phyloP scores from a whole-genome alignment of 2,329 filamentous ascomycete genomes.

The Calonectria multiphialidica region DNA sequence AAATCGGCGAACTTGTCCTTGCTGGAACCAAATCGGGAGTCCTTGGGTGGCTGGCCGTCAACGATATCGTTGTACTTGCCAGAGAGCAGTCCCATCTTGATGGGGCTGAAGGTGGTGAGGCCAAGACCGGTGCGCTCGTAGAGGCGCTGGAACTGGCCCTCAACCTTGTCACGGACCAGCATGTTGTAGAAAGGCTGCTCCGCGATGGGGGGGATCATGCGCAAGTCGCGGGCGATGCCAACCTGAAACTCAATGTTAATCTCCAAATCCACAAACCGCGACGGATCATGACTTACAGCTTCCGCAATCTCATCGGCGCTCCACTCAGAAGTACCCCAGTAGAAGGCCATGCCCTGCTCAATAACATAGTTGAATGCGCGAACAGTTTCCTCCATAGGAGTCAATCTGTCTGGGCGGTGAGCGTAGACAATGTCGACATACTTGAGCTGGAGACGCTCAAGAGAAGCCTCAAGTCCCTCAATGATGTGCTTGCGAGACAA shows the following conservation, averaged over 20 bases:
- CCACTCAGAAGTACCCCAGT: slow-evolving; percentile 76
- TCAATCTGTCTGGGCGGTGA: slow-evolving; percentile 75
- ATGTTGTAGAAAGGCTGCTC: slow-evolving; percentile 80
- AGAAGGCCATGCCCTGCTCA: slow-evolving; percentile 75
- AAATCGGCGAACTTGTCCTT: slow-evolving; percentile 68
- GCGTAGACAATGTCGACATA: slow-evolving; percentile 79
- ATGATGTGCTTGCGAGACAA: slow-evolving; percentile 77
- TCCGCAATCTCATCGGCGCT: slow-evolving; percentile 75
- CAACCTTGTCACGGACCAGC: slow-evolving; percentile 70
- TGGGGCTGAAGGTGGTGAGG: slow-evolving; percentile 72
- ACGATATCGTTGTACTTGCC: slow-evolving; percentile 75
- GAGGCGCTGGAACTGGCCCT: slow-evolving; percentile 71
- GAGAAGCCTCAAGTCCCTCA: slow-evolving; percentile 64
- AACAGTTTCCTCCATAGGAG: slow-evolving; percentile 79
- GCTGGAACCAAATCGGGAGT: slow-evolving; percentile 69
- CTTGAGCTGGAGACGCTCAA: slow-evolving; percentile 67
- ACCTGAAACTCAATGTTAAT: slow-evolving; percentile 48
- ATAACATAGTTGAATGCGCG: slow-evolving; percentile 79
- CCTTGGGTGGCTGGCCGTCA: slow-evolving; percentile 61
- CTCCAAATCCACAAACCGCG: not conserved
- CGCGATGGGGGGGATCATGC: slow-evolving; percentile 72
- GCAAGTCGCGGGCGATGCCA: slow-evolving; percentile 68
- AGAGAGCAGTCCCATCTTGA: slow-evolving; percentile 69
- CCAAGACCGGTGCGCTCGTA: slow-evolving; percentile 71
- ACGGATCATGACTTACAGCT: slow-evolving; percentile 51